Conservation (phyloP, 257 asterid species). For the Capsicum pubescens region DNA sequence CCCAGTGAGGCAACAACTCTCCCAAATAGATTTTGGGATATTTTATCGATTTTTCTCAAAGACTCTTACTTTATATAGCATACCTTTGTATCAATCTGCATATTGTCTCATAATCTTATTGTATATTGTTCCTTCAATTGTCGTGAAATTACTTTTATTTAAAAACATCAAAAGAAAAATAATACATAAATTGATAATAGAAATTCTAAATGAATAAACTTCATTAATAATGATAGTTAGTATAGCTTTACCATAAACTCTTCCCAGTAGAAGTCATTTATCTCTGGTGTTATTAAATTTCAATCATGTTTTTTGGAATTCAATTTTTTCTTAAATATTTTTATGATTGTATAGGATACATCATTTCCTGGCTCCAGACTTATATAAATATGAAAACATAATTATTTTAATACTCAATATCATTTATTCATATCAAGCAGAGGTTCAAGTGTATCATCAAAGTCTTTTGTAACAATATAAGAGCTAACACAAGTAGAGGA, state of each 20-base stretch:
- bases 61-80: too few relatives aligned
- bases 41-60: too few relatives aligned
- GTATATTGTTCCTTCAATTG: too few relatives aligned
- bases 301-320: background rate
- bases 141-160: too few relatives aligned
- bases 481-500: background rate
- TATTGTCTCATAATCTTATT: background rate
- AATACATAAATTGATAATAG: too few relatives aligned
- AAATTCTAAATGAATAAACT: too few relatives aligned
- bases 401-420: background rate
- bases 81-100: background rate
- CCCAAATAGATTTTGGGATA: background rate
- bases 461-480: background rate
- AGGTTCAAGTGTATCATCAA: background rate
- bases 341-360: background rate
- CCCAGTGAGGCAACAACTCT: background rate
- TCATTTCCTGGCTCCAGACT: background rate
- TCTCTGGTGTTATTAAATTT: background rate
- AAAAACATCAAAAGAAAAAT: too few relatives aligned
- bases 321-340: background rate
- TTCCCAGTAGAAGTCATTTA: background rate
- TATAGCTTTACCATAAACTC: background rate
- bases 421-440: background rate
- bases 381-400: background rate
- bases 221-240: too few relatives aligned